A percentile compares a stretch with the other conserved stretches of the same genome.
Conservation (phyloP, 306 rosid species). For the peach (Prunus persica) region DNA sequence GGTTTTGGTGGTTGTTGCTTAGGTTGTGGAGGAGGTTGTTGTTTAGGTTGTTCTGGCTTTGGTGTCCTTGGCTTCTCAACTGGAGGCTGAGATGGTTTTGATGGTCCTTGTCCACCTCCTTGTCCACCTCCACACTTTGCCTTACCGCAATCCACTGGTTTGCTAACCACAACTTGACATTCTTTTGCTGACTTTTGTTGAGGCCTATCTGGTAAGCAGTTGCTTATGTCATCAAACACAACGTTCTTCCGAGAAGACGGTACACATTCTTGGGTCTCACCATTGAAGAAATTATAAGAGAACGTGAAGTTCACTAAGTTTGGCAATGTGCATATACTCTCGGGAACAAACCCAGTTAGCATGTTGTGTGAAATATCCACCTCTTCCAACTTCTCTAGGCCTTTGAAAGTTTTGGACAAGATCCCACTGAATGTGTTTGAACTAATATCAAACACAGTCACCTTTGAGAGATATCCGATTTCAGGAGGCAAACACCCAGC, state of each 20-base stretch:
- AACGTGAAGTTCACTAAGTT: conserved; percentile 53
- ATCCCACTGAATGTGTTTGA: conserved; percentile 47
- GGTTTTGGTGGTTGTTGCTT: neutral
- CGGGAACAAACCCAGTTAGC: conserved; percentile 59
- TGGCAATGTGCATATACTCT: conserved; percentile 45
- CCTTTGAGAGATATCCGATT: conserved; percentile 33
- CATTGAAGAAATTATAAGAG: conserved; percentile 59
- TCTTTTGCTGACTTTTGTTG: conserved; percentile 37
- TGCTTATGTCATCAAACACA: conserved; percentile 35
- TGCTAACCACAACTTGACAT: conserved; percentile 48
- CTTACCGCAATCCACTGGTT: conserved; percentile 68
- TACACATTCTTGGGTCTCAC: conserved; percentile 48
- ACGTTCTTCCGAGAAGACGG: conserved; percentile 25
- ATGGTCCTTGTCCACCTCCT: conserved; percentile 15
- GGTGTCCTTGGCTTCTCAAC: conserved; percentile 13
- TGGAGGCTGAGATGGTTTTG: conserved; percentile 11
- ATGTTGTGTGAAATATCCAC: conserved; percentile 45
- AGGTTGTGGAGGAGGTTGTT: neutral
- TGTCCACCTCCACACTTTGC: conserved; percentile 42
- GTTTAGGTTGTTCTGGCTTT: conserved; percentile 2
- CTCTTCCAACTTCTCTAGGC: conserved; percentile 29
- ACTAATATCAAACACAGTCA: conserved; percentile 46
- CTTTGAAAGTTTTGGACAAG: conserved; percentile 37
- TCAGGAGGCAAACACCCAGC: conserved; percentile 61
- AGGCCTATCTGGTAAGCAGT: conserved; percentile 63